Evolutionary conservation across 768 basidiomycete genomes (phyloP).

Genomic region (Gloeophyllum trabeum): DNA sequence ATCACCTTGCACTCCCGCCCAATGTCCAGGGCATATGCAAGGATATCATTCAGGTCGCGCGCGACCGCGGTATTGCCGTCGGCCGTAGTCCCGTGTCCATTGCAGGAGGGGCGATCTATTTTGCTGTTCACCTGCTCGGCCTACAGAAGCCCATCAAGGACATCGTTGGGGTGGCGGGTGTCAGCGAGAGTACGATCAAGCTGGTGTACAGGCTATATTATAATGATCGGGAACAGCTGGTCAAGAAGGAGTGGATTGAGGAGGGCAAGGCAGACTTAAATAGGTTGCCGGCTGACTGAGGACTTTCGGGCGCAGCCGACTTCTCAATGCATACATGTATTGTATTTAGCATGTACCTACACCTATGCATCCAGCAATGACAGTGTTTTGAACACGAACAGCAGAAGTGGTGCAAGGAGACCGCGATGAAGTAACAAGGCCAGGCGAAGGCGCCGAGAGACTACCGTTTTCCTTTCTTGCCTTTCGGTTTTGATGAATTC

Average conservation of each 20-base stretch:
- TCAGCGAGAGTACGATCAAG: constrained; percentile 93
- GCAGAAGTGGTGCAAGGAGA: no score
- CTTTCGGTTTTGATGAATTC: constrained; percentile 18
- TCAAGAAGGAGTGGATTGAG: constrained; percentile 80
- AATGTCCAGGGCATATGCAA: constrained; percentile 76
- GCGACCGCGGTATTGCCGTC: constrained; percentile 81
- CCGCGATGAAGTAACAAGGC: no score
- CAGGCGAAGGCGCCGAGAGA: not conserved
- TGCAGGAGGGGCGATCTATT: constrained; percentile 93
- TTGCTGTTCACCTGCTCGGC: constrained; percentile 77
- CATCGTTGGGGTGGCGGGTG: constrained; percentile 84
- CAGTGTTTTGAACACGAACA: no score
- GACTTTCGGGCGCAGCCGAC: not conserved
- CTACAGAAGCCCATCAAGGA: constrained; percentile 68
- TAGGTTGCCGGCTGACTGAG: constrained; percentile 20
- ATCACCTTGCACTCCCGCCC: constrained; percentile 77
- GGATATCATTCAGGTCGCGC: constrained; percentile 72
- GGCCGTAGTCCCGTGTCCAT: constrained; percentile 96
- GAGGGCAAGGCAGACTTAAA: constrained; percentile 54
- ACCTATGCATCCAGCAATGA: not conserved
- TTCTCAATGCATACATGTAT: not conserved
- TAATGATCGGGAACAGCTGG: constrained; percentile 60
- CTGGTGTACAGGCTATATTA: constrained; percentile 78
- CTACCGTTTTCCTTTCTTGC: constrained; percentile 15
- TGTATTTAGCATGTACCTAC: not conserved